These are phyloP conservation scores for Sporothrix protearum DNA, from an alignment of 2,329 filamentous ascomycete species.

Conservation along the genomic window DNA sequence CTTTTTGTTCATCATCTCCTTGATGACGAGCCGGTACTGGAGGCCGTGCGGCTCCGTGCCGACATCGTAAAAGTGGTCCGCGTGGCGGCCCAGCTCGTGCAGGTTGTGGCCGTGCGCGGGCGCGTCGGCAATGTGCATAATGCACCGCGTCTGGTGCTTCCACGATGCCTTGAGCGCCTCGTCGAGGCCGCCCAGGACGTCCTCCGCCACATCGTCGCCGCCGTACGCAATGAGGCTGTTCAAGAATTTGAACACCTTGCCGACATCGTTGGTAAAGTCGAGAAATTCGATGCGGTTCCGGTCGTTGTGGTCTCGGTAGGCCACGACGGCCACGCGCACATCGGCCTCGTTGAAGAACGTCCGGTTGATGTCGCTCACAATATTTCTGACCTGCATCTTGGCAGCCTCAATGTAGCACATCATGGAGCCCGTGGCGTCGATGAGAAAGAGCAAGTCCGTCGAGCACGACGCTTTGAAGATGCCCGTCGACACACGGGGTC, in stretches of 20 bases:
- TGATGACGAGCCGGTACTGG: slow-evolving; percentile 30
- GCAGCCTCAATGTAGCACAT: slow-evolving; percentile 34
- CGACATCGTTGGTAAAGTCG: slow-evolving; percentile 33
- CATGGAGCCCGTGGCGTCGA: slow-evolving; percentile 40
- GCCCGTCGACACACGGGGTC: slow-evolving; percentile 27
- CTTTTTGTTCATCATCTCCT: slow-evolving; percentile 30
- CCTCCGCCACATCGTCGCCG: slow-evolving; percentile 37
- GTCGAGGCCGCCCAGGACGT: slow-evolving; percentile 38
- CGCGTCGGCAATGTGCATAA: slow-evolving; percentile 37
- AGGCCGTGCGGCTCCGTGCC: slow-evolving; percentile 35
- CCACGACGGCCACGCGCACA: slow-evolving; percentile 38
- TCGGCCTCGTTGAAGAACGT: slow-evolving; percentile 37
- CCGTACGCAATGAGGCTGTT: slow-evolving; percentile 30
- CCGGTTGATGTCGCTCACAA: slow-evolving; percentile 35
- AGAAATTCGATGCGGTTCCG: slow-evolving; percentile 32
- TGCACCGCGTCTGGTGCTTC: slow-evolving; percentile 36
- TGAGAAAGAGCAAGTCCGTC: slow-evolving; percentile 39
- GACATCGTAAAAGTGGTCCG: slow-evolving; percentile 30
- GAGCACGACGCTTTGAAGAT: slow-evolving; percentile 37
- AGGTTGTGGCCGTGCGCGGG: slow-evolving; percentile 34
- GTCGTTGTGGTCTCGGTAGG: slow-evolving; percentile 38
- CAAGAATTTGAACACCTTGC: slow-evolving; percentile 32
- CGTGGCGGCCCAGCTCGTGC: slow-evolving; percentile 26
- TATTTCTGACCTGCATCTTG: slow-evolving; percentile 37
- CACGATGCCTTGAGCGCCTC: slow-evolving; percentile 36